Evolutionary conservation across 257 asterid genomes (phyloP).

Genomic region (Echium plantagineum): DNA sequence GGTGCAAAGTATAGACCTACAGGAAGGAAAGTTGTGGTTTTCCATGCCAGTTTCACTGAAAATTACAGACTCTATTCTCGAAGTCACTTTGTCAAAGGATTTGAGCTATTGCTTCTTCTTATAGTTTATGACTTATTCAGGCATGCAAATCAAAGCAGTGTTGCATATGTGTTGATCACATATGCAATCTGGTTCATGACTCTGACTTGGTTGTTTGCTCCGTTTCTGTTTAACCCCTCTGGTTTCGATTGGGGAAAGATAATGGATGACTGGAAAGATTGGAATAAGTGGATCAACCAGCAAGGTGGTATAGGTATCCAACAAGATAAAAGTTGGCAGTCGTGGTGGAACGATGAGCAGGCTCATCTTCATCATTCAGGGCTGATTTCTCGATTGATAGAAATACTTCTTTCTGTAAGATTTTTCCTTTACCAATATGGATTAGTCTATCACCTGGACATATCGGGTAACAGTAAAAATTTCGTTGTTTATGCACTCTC

Average conservation of each 20-base stretch:
- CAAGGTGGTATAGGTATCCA: constrained; percentile 93
- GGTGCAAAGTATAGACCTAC: constrained; percentile 95
- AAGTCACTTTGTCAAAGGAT: constrained; percentile 87
- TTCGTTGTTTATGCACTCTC: constrained; percentile 78
- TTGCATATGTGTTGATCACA: constrained; percentile 71
- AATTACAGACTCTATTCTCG: constrained; percentile 80
- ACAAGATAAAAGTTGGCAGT: constrained; percentile 92
- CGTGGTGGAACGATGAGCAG: constrained; percentile 98
- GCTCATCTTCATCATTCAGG: constrained; percentile 77
- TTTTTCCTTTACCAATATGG: constrained; percentile 91
- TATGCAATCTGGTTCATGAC: constrained; percentile 95
- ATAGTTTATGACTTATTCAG: constrained; percentile 67
- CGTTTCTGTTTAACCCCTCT: constrained; percentile 84
- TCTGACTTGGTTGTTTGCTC: constrained; percentile 87
- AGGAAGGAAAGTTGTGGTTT: constrained; percentile 85
- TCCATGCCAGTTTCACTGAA: constrained; percentile 81
- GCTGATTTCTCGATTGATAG: constrained; percentile 56
- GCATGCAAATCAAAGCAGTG: constrained; percentile 47
- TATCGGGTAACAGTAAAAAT: constrained; percentile 61
- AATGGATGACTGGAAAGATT: constrained; percentile 85
- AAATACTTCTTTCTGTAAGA: constrained; percentile 67
- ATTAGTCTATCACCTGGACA: constrained; percentile 86
- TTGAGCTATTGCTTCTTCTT: constrained; percentile 71
- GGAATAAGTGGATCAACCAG: constrained; percentile 93
- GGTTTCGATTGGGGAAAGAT: constrained; percentile 89